Percentiles rank a stretch among this genome's conserved stretches.
Conservation (phyloP, 306 rosid genomes). For the Oxytropis ochrocephala region DNA sequence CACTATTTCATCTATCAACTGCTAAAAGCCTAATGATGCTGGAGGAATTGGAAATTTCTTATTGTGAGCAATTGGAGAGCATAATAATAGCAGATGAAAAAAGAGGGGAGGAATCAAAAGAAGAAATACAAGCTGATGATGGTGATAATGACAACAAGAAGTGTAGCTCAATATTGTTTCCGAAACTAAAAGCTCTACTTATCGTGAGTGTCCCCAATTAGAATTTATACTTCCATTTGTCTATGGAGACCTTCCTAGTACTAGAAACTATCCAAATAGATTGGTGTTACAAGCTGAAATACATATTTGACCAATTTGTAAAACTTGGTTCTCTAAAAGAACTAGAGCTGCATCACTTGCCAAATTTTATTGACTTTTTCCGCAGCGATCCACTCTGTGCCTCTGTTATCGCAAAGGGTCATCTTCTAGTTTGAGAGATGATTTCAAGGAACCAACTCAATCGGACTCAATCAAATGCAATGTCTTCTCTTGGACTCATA, state of each 20-base stretch:
- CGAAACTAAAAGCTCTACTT: neutral
- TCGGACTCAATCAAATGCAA: neutral
- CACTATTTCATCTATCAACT: neutral
- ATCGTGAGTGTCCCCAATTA: neutral
- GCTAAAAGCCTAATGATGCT: neutral
- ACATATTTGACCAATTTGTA: neutral
- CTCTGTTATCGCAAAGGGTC: neutral
- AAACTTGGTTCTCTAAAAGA: neutral
- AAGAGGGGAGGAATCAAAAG: too few relatives aligned
- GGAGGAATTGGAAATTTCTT: fast-evolving
- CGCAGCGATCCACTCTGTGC: neutral
- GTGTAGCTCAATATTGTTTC: neutral
- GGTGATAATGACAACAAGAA: neutral
- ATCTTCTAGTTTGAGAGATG: neutral
- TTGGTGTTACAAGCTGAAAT: neutral
- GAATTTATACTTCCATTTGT: neutral
- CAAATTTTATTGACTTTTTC: neutral
- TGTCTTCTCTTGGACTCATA: neutral
- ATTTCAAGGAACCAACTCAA: neutral
- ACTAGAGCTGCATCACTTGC: fast-evolving
- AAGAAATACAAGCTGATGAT: neutral
- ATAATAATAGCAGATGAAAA: neutral
- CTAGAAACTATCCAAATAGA: neutral
- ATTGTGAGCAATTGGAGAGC: neutral
- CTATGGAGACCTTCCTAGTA: neutral